Evolutionary conservation across 2,329 filamentous ascomycete genomes (phyloP), one percentile per base, ranked within the genome.

Genomic region (Trichoderma guizhouense): DNA sequence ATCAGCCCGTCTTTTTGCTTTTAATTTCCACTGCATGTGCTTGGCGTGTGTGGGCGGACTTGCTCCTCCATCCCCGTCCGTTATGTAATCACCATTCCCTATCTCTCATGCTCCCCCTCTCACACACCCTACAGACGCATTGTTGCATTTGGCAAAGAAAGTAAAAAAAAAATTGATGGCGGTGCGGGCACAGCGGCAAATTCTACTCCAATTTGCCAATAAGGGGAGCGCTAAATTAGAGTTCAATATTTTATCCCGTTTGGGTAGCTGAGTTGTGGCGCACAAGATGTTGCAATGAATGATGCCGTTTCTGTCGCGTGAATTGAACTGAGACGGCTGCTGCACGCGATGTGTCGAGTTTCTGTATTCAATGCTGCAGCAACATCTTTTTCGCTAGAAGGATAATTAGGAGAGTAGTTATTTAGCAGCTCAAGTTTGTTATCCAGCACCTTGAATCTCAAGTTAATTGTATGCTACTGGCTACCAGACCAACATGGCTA

Each of bases 241-340:
- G 65, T 43, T 68, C 65, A 58, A 21, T 58, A 30, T 58, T 68
- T 43, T 39, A 68, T 68, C 65, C 65, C 53, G 8, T 58, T 68
- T 43, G 24, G 65, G 65, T 32, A 68, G 47, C 18, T 39, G 9
- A 32, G 18, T 24, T 51, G 61, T 51, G 39, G 61, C 36, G 61
- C 24, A 47, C 15, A 30, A 15, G 32, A 36, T 18, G n/a, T 9
- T 66, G n/a, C 26, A 32, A 57, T 36, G 32, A 30, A 61, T 39
- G 28, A 61, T 26, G 24, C 53, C 7, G 24, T n/a, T 24, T 24
- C 30, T 21, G n/a, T 11, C n/a, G 26, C 11, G n/a, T 14, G n/a
- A 21, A 14, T 18, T 34, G n/a, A 14, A 43, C 36, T 43, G 0
- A 11, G n/a, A 24, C 12, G 30, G 12, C 18, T 24, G n/a, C 30